Evolutionary conservation across 495 filamentous ascomycete species (phyloP).

Genomic region (Neurospora intermedia): DNA sequence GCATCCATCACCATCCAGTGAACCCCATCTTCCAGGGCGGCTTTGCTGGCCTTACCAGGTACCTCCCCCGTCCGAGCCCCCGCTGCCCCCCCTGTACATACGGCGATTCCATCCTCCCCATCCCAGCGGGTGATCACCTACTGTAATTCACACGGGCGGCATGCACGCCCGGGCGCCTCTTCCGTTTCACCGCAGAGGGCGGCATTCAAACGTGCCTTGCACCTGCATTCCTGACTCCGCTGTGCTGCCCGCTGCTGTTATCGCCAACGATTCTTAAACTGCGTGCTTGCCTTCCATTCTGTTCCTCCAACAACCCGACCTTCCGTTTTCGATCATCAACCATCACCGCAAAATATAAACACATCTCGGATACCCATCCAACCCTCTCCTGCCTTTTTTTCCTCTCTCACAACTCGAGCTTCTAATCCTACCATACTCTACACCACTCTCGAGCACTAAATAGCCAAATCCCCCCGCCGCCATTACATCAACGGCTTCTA

Average conservation of each 20-base stretch:
- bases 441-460: neutral
- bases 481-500: neutral
- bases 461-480: neutral
- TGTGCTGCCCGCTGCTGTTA: neutral
- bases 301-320: neutral
- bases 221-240: neutral
- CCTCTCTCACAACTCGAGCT: neutral
- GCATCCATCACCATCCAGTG: neutral
- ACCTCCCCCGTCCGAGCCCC: neutral
- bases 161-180: neutral
- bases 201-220: neutral
- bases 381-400: neutral
- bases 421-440: neutral
- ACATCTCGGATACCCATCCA: neutral
- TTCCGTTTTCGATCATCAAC: neutral
- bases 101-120: neutral
- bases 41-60: neutral
- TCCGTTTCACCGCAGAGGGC: neutral
- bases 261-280: neutral
- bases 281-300: neutral
- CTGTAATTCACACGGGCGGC: neutral
- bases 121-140: neutral
- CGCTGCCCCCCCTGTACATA: neutral
- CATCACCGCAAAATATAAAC: neutral
- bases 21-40: neutral